A percentile compares a stretch with the other conserved stretches of the same genome.
phyloP scores from a whole-genome alignment of 2,329 filamentous ascomycete species.

The Aspergillus alliaceus region DNA sequence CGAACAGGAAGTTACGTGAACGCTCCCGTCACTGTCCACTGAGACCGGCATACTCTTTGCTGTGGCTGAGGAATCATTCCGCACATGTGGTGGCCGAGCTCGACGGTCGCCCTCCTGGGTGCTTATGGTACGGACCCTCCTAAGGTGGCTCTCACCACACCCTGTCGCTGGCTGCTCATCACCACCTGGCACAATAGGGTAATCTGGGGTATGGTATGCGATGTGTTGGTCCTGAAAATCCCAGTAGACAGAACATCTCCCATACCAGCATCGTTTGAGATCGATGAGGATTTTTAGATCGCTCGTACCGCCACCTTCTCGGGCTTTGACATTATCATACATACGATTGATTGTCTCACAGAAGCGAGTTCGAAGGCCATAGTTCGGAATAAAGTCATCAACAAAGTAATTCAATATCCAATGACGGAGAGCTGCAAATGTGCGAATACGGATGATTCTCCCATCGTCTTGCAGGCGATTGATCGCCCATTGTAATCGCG shows the following conservation, averaged over 20 bases:
- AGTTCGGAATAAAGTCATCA: conserved; percentile 84
- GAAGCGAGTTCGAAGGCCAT: conserved; percentile 72
- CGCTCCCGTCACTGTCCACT: conserved; percentile 49
- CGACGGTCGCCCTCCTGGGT: conserved; percentile 9
- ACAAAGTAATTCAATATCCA: conserved; percentile 98
- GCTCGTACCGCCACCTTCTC: conserved; percentile 56
- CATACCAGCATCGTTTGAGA: conserved; percentile 95
- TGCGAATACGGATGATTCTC: conserved; percentile 90
- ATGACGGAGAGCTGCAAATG: conserved; percentile 91
- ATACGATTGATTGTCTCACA: conserved; percentile 75
- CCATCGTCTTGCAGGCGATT: conserved; percentile 77
- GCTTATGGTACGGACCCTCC: conserved; percentile 15
- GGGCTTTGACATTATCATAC: conserved; percentile 52
- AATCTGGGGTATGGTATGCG: conserved; percentile 58
- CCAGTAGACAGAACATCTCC: conserved; percentile 89
- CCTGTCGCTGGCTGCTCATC: conserved; percentile 40
- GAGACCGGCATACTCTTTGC: conserved; percentile 37
- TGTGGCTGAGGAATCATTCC: conserved; percentile 38
- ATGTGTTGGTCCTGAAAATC: conserved; percentile 68
- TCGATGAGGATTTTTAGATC: conserved; percentile 87
- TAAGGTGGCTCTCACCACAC: conserved; percentile 20
- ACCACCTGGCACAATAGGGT: conserved; percentile 73
- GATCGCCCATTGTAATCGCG: conserved; percentile 84
- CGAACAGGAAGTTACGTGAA: conserved; percentile 61
- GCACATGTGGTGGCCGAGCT: conserved; percentile 27